Conservation (phyloP, 306 rosid genomes). For the Cucumis cinereus region DNA sequence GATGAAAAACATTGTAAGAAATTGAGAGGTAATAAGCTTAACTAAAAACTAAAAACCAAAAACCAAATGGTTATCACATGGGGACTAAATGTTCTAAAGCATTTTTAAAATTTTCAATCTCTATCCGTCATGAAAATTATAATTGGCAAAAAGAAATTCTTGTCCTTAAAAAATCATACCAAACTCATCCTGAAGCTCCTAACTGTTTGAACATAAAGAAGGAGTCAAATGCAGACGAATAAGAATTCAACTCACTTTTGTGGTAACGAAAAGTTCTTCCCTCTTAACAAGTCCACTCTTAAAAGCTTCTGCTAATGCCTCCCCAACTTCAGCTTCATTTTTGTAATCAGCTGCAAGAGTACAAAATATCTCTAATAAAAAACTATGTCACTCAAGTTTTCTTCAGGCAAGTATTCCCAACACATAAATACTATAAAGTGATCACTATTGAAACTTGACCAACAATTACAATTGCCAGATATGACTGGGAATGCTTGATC, state of each 20-base stretch:
- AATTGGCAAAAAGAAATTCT: not conserved
- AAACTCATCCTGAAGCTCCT: not conserved
- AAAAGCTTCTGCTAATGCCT: conserved; percentile 65
- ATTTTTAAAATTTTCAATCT: not conserved
- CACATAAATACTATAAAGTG: not conserved
- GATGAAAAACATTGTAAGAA: too few relatives aligned
- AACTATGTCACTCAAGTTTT: not conserved
- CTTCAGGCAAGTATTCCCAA: not conserved
- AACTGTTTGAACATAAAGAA: not conserved
- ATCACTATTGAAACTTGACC: not conserved
- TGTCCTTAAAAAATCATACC: not conserved
- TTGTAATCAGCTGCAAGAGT: conserved; percentile 56
- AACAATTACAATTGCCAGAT: not conserved
- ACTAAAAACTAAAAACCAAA: too few relatives aligned
- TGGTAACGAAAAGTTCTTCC: conserved; percentile 76
- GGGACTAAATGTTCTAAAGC: too few relatives aligned
- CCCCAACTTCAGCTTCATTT: conserved; percentile 80
- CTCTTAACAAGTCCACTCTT: conserved; percentile 58
- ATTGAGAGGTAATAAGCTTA: too few relatives aligned
- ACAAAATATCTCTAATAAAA: not conserved
- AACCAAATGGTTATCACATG: too few relatives aligned
- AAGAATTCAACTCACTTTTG: conserved; percentile 39
- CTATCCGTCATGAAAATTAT: not conserved
- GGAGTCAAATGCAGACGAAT: not conserved
- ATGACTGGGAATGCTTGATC: too few relatives aligned